Evolutionary conservation across 495 filamentous ascomycete genomes (phyloP), one percentile per base, ranked within the genome.

Genomic region (Penicillium tannophilum): DNA sequence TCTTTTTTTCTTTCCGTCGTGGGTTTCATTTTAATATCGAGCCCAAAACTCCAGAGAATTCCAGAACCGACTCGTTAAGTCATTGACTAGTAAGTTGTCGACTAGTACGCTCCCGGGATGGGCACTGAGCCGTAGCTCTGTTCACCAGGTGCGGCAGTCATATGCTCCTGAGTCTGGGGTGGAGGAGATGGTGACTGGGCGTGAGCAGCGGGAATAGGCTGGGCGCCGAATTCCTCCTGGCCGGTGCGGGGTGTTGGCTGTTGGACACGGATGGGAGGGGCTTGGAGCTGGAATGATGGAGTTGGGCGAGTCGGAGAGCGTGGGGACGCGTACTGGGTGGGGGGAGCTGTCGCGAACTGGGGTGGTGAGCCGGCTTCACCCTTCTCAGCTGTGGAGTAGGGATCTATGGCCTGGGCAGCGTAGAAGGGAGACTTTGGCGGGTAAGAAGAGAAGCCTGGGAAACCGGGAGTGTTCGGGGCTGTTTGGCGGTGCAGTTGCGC

Each of bases 401-500:
- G 64, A 61, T 89, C 84, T 6, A 72, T 36, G 6, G 62, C 63
- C 6, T 61, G 45, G 20, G 72, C 62, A 2, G 76, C 69, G 28
- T 74, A 70, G 31, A 68, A 74, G 8, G 81, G 76, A 0, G 75
- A 75, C 63, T 79, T 78, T 55, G 88, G 87, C 6, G 76, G 76
- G 59, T 74, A 75, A 9, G 65, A 64, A 20, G 55, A 41, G 59
- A 68, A 70, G 53, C 65, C 65, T 33, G 75, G 64, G 75, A 95
- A 90, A 66, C 92, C 91, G 17, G 93, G 92, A 1, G 93, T 96
- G 79, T 98, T 97, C 52, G 93, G 93, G 11, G 92, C 92, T 20
- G 93, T 96, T 74, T 98, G 92, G 9, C 87, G 81, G 62, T 90
- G 91, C 7, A 98, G 86, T 68, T 98, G 94, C 46, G 93, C 94